Conservation (phyloP, 805 yeast species). For the Blastobotrys americana region DNA sequence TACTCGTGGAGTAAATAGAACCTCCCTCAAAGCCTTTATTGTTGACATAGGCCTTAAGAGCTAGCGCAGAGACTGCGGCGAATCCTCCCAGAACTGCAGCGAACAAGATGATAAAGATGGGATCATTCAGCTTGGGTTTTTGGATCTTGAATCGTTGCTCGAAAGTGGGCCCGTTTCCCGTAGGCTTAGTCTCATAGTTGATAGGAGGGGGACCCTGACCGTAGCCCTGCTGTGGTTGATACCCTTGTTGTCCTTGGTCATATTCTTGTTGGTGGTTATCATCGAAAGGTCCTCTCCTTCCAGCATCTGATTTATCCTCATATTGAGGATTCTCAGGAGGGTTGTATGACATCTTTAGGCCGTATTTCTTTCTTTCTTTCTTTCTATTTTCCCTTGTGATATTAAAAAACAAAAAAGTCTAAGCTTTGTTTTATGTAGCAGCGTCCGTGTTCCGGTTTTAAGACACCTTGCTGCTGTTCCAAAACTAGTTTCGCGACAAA, state of each 20-base stretch:
- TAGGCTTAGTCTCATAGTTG: constrained; percentile 21
- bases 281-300: neutral
- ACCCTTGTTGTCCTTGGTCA: constrained; percentile 1
- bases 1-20: constrained; percentile 47
- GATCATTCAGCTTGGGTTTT: constrained; percentile 60
- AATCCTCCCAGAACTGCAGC: constrained; percentile 52
- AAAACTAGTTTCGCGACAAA: no score
- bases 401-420: no score
- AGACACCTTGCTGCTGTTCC: no score
- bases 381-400: neutral
- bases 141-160: constrained; percentile 63
- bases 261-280: neutral
- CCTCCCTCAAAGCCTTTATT: constrained; percentile 52
- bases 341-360: neutral
- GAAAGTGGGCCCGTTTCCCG: constrained; percentile 39
- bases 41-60: constrained; percentile 54
- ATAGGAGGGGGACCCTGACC: constrained; percentile 14
- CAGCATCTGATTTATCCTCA: neutral
- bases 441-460: no score
- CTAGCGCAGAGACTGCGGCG: constrained; percentile 59
- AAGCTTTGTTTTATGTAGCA: no score
- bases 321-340: neutral
- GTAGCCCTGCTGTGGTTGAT: constrained; percentile 15
- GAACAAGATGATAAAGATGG: constrained; percentile 42
- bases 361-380: neutral